Base-by-base conservation (phyloP, 805 yeast species). In the Yamadazyma takamatsuzukensis region DNA sequence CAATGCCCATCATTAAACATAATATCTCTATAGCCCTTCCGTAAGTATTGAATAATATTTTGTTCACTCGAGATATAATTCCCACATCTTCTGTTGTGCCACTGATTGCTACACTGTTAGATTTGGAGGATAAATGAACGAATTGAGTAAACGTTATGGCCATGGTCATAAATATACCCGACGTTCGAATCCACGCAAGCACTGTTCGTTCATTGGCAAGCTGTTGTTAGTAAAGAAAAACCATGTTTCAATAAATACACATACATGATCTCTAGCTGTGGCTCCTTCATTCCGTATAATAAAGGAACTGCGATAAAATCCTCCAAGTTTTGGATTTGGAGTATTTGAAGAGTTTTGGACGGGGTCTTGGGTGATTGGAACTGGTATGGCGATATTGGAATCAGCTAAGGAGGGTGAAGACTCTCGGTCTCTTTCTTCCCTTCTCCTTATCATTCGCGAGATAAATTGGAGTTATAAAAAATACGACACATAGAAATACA, bases 191-290 rank as follows among this genome's bases (percentile, higher is more conserved):
- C 63, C 63, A 59, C 4, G 57, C 45, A 6, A 60, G 43, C 18
- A 59, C 37, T 7, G 66, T 59, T 18, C 64, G 37, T 34, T 60
- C 64, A 36, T 58, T 59, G 22, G 66, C 61, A 38, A 60, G 17
- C 59, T 54, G 18, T 25, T 23, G 50, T 49, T 44, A 45, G 51
- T 47, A 47, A n/a, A n/a, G n/a, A 11, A 11, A 19, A 19, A 19
- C 11, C 11, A 19, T n/a, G n/a, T n/a, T n/a, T n/a, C 18, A 18
- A 28, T 12, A 18, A 18, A 16, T 21, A 25, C 42, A 54, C 59
- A 25, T 52, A 54, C 56, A 34, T 64, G 68, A 43, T 64, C 70
- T 30, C 68, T 44, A 3, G 70, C 70, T 5, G 55, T 59, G 13
- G 62, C 51, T 11, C 60, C 63, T 8, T 40, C 37, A 36, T 63